Percentiles rank a stretch among this genome's conserved stretches.
Evolutionary conservation across 2,329 filamentous ascomycete genomes (phyloP).

Genomic region (Leptographium flavum): DNA sequence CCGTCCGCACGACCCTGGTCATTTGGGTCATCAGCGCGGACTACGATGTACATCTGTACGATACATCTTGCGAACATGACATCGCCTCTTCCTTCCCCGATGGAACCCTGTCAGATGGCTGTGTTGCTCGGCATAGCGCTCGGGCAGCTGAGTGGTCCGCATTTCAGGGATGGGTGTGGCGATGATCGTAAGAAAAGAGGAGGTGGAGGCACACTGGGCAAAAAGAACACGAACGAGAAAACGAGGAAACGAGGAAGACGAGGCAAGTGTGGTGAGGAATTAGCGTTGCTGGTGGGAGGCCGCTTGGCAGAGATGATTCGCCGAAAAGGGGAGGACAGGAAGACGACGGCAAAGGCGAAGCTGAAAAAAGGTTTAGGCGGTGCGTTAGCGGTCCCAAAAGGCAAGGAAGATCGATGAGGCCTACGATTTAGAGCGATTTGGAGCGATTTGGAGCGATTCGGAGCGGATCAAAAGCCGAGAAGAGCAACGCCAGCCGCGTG

Average conservation of each 20-base stretch:
- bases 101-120: too few species aligned
- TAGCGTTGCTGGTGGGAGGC: background rate
- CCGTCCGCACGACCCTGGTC: too few species aligned
- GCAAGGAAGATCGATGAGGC: background rate
- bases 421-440: slow-evolving; percentile 5
- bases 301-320: background rate
- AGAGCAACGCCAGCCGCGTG: background rate
- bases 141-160: background rate
- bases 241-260: too few species aligned
- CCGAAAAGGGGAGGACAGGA: background rate
- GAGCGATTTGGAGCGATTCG: too few species aligned
- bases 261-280: background rate
- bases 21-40: too few species aligned
- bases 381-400: slow-evolving; percentile 2
- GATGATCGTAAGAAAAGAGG: background rate
- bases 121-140: background rate
- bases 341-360: background rate
- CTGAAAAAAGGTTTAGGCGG: slow-evolving; percentile 8
- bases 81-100: too few species aligned
- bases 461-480: slow-evolving; percentile 1
- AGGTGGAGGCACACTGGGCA: background rate
- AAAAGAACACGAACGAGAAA: too few species aligned
- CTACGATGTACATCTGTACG: too few species aligned
- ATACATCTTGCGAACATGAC: too few species aligned
- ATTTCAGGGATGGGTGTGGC: background rate